Percentiles rank a stretch among this genome's conserved stretches.
Conservation (phyloP, 2,329 filamentous ascomycete genomes). For the Domatiomyces catenatus region DNA sequence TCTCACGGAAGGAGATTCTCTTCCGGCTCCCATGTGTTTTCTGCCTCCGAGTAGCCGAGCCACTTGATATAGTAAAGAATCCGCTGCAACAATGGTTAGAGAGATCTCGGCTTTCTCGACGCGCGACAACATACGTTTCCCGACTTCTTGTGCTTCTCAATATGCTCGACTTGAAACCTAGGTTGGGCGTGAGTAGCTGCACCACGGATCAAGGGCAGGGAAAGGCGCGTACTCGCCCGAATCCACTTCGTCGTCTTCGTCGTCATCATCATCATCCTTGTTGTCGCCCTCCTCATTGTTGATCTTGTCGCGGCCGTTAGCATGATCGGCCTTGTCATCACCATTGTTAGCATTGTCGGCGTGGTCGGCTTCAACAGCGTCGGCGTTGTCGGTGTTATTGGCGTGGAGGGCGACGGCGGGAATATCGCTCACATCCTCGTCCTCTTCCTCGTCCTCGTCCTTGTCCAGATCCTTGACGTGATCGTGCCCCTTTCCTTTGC, state of each 20-base stretch:
- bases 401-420: neutral
- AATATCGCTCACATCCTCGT: neutral
- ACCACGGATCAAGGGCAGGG: constrained; percentile 4
- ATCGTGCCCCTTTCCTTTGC: neutral
- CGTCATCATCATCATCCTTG: constrained; percentile 16
- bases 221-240: constrained; percentile 23
- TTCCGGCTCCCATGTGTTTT: constrained; percentile 33
- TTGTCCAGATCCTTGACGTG: neutral
- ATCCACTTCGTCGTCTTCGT: constrained; percentile 19
- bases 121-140: constrained; percentile 21
- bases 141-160: constrained; percentile 24
- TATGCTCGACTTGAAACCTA: constrained; percentile 29
- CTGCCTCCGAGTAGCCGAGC: constrained; percentile 31
- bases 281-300: constrained; percentile 12
- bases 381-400: constrained; percentile 1
- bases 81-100: constrained; percentile 4
- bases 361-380: neutral
- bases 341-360: constrained; percentile 4
- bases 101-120: constrained; percentile 5
- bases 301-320: constrained; percentile 6
- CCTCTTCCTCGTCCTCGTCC: neutral
- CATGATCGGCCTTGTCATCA: constrained; percentile 1
- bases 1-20: constrained; percentile 26
- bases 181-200: constrained; percentile 6
- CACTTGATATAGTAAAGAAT: constrained; percentile 32